Evolutionary conservation across 2,329 filamentous ascomycete species (phyloP), one percentile per base, ranked within the genome.

Genomic region (Aureobasidium vineae): DNA sequence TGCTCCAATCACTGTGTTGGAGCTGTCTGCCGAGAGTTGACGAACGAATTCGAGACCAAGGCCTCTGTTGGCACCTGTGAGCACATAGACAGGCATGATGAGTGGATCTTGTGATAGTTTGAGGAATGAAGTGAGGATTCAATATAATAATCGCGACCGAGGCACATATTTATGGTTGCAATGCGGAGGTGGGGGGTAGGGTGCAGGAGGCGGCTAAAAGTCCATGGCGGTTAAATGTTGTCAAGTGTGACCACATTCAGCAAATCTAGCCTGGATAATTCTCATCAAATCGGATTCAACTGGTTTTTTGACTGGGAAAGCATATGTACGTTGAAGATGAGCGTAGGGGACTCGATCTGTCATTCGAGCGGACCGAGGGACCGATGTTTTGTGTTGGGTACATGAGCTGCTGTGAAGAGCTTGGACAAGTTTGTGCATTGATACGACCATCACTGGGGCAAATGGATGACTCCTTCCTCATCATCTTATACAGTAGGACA

Each of bases 1-100:
- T 60, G 71, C 74, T n/a, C 78, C 75, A 66, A 81, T 76, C 67
- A 81, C 75, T 61, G 71, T 79, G 68, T 76, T 77, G 54, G 69
- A 63, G 0, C 71, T 66, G 38, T 76, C 68, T 36, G 64, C 31
- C 5, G 64, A 66, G 53, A 66, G 64, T 56, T 76, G 70, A 26
- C 71, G 70, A 33, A 74, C 74, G 26, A 77, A 72, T 53, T 75
- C 76, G 31, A 77, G 72, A 49, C 77, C 77, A 11, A 79, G 71
- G 59, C 77, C 77, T 45, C 74, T 70, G 13, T 75, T 73, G 10
- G 75, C 70, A 38, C 76, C 77, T 15, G 77, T 78, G 63, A 78
- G 71, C 49, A 75, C 66, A 69, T 74, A 76, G 8, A 72, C 72
- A 36, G 73, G 59, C 75, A 78, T 77, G 47, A 23, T 67, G 59